A percentile compares a stretch with the other conserved stretches of the same genome.
Conservation (phyloP, 345 rosid genomes). For the Linum tenue region DNA sequence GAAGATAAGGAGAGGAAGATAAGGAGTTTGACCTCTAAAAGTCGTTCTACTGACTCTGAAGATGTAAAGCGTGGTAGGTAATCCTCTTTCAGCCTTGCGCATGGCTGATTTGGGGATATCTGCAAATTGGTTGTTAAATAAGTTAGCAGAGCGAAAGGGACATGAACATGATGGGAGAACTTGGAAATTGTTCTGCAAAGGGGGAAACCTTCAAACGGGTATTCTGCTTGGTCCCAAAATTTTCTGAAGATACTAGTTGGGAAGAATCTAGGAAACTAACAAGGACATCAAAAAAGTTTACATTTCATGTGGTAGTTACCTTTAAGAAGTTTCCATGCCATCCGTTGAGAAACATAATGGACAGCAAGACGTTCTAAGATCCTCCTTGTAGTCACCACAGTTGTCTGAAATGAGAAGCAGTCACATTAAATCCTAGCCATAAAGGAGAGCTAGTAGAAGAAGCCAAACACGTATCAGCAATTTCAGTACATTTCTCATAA, state of each 20-base stretch:
- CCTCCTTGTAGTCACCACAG: conserved; percentile 81
- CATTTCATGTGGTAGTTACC: conserved; percentile 34
- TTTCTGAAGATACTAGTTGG: neutral
- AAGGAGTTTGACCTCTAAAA: conserved; percentile 53
- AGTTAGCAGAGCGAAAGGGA: too few relatives aligned
- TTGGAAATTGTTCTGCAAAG: too few relatives aligned
- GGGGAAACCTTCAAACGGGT: neutral
- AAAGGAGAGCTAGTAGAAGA: neutral
- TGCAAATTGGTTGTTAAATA: conserved; percentile 15
- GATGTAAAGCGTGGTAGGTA: conserved; percentile 54
- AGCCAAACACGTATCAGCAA: too few relatives aligned
- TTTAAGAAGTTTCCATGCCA: conserved; percentile 97
- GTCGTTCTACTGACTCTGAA: conserved; percentile 74
- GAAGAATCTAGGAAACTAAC: neutral
- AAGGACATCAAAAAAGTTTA: neutral
- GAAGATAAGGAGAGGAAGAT: neutral
- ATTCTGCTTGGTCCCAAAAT: neutral
- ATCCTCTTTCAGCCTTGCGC: conserved; percentile 75
- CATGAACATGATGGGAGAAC: too few relatives aligned
- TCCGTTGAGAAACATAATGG: conserved; percentile 66
- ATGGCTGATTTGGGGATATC: conserved; percentile 77
- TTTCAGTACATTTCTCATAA: neutral
- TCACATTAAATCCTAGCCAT: neutral
- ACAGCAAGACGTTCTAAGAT: conserved; percentile 81
- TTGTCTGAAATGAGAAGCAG: conserved; percentile 40